These are phyloP conservation scores for Talaromyces stipitatus DNA, from an alignment of 495 filamentous ascomycete species.

Conservation along the genomic window DNA sequence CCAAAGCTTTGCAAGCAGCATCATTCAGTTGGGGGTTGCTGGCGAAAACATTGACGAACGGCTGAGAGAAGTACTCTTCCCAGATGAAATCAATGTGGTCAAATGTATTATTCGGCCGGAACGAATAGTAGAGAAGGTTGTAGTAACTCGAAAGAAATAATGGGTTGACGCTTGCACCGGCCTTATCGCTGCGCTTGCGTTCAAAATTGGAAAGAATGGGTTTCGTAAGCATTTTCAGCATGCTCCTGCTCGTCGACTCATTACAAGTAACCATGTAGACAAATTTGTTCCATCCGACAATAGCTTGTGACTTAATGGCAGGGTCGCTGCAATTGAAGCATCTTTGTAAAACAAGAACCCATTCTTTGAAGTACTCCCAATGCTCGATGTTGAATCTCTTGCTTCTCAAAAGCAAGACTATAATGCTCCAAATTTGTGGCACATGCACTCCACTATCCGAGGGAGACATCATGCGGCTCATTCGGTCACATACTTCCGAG, in stretches of 20 bases:
- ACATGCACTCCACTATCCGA: constrained; percentile 58
- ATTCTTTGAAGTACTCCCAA: constrained; percentile 66
- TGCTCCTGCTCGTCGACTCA: constrained; percentile 47
- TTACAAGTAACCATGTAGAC: constrained; percentile 61
- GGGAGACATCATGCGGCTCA: constrained; percentile 60
- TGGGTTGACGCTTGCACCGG: constrained; percentile 47
- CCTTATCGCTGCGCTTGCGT: constrained; percentile 50
- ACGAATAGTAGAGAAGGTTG: constrained; percentile 78
- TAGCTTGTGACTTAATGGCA: constrained; percentile 65
- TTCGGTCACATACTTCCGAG: constrained; percentile 55
- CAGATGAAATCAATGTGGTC: constrained; percentile 67
- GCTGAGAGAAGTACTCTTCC: constrained; percentile 61
- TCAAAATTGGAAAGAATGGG: constrained; percentile 65
- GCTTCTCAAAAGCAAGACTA: constrained; percentile 66
- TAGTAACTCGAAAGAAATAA: constrained; percentile 62
- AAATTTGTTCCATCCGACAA: constrained; percentile 75
- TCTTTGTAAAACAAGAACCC: constrained; percentile 66
- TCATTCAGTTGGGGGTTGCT: constrained; percentile 27
- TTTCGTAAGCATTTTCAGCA: constrained; percentile 59
- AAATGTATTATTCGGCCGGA: constrained; percentile 57
- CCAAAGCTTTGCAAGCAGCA: constrained; percentile 56
- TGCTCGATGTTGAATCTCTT: constrained; percentile 52
- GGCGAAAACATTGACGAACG: constrained; percentile 28
- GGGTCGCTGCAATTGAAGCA: constrained; percentile 79
- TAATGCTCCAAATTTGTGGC: constrained; percentile 82